Conservation (phyloP, 73 alveolate species). For the Paraurostyla sp. region DNA sequence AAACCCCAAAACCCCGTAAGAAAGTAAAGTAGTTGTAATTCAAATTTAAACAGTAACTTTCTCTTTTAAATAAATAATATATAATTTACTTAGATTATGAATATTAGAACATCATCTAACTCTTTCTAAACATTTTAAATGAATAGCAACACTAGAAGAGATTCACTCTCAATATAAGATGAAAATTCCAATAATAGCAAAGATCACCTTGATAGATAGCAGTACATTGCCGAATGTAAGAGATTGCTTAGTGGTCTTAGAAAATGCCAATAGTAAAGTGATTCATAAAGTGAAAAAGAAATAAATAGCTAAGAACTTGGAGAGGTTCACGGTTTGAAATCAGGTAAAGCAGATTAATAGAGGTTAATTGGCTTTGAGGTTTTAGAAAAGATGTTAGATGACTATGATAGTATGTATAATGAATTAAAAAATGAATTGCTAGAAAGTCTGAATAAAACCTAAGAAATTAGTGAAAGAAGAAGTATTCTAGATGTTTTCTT, state of each 20-base stretch:
- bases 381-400: conserved; percentile 9
- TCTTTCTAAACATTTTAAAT: neutral
- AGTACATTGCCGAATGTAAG: conserved; percentile 44
- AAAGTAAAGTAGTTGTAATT: conserved; percentile 10
- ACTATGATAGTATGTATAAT: neutral
- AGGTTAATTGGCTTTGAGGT: neutral
- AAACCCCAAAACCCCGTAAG: conserved; percentile 44
- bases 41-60: conserved; percentile 41
- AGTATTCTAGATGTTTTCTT: neutral
- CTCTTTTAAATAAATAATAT: neutral
- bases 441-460: neutral
- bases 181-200: neutral
- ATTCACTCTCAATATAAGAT: neutral
- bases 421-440: neutral
- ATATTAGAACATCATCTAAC: neutral
- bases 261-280: neutral
- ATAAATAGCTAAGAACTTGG: neutral
- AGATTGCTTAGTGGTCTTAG: conserved; percentile 40
- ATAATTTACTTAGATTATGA: conserved; percentile 29
- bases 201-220: neutral
- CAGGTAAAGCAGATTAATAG: neutral
- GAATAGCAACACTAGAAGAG: neutral
- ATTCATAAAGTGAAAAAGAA: neutral
- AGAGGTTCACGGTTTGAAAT: neutral
- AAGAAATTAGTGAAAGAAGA: neutral